A percentile compares a stretch with the other conserved stretches of the same genome.
These are phyloP conservation scores for Botrytis fragariae DNA, from an alignment of 2,329 filamentous ascomycete genomes.

Conservation along the genomic window DNA sequence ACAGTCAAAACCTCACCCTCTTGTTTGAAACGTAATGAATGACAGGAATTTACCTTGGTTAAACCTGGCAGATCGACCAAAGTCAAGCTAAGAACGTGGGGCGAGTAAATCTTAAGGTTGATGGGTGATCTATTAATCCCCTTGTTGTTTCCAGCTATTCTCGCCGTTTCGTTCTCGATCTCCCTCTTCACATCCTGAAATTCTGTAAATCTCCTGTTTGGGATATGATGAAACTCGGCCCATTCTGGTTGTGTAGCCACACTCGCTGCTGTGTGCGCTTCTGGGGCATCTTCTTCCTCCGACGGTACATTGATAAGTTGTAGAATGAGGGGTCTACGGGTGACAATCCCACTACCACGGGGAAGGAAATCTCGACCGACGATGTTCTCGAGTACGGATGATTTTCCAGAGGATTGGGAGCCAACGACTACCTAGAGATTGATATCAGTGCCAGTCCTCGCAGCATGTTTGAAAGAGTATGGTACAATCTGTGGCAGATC, in stretches of 20 bases:
- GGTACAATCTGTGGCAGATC: conserved; percentile 97
- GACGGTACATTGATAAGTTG: conserved; percentile 95
- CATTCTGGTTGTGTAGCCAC: conserved; percentile 68
- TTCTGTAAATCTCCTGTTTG: conserved; percentile 83
- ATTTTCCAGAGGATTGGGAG: conserved; percentile 97
- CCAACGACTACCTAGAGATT: conserved; percentile 82
- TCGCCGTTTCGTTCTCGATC: conserved; percentile 93
- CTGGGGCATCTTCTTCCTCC: conserved; percentile 60
- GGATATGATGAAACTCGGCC: conserved; percentile 96
- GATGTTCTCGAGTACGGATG: conserved; percentile 97
- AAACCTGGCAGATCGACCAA: conserved; percentile 93
- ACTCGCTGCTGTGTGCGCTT: conserved; percentile 74
- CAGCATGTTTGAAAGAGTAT: conserved; percentile 32
- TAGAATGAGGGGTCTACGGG: conserved; percentile 86
- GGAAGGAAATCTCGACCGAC: conserved; percentile 96
- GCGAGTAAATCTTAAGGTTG: conserved; percentile 97
- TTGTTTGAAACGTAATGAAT: not conserved
- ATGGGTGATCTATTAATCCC: conserved; percentile 97
- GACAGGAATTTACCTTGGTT: conserved; percentile 70
- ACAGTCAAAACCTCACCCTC: conserved; percentile 21
- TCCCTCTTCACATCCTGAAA: conserved; percentile 93
- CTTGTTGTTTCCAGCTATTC: conserved; percentile 95
- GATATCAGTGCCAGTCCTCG: conserved; percentile 25
- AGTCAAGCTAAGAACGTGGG: conserved; percentile 92
- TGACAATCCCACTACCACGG: conserved; percentile 94